Evolutionary conservation across 225 moss, liverwort and hornwort species (phyloP).

Genomic region (Climacium dendroides): DNA sequence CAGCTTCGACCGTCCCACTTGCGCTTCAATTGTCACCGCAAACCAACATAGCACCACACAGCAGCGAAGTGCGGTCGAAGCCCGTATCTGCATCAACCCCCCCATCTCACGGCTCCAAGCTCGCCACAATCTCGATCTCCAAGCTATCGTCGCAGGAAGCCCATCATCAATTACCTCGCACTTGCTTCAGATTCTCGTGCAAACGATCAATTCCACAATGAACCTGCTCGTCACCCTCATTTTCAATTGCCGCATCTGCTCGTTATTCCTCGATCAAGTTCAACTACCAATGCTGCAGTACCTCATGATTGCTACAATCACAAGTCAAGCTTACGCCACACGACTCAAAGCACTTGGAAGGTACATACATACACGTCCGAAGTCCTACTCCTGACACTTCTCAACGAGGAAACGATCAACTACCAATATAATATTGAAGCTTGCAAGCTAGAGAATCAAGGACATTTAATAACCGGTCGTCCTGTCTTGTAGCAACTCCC

Average conservation of each 20-base stretch:
- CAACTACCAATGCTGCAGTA: neutral
- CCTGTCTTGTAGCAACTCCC: neutral
- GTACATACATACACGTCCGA: neutral
- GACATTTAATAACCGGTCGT: neutral
- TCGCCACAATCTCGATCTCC: neutral
- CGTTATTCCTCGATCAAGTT: neutral
- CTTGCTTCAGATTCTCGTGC: neutral
- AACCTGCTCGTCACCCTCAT: neutral
- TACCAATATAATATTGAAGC: neutral
- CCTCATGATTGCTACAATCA: neutral
- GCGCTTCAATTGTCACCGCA: neutral
- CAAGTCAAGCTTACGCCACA: neutral
- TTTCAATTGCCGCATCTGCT: neutral
- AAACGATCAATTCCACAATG: neutral
- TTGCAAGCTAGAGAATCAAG: neutral
- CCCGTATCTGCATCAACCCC: neutral
- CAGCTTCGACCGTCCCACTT: neutral
- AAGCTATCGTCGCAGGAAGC: neutral
- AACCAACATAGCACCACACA: neutral
- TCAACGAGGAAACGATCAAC: neutral
- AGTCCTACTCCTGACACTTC: neutral
- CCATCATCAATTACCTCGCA: neutral
- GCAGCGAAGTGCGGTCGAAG: neutral
- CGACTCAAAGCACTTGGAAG: neutral
- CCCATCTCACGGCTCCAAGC: neutral